Conservation (phyloP, 208 protist species). For the Herpetomonas samuelpessoai region DNA sequence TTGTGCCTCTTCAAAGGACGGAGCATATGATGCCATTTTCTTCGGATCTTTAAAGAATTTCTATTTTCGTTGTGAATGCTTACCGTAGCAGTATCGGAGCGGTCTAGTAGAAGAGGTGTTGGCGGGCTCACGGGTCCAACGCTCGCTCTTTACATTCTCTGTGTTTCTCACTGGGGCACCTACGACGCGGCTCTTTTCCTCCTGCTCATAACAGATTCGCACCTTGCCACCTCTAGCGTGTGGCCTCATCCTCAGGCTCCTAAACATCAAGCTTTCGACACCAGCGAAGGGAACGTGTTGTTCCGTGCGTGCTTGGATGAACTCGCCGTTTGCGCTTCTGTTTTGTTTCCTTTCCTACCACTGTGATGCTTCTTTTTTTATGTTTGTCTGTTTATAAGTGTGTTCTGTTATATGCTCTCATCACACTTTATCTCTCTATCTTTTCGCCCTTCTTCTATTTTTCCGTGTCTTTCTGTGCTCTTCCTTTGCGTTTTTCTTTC, state of each 20-base stretch:
- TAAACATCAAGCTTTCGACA: too few species aligned
- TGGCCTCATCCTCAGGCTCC: background rate
- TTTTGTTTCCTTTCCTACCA: constrained; percentile 8
- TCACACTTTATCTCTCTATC: constrained; percentile 6
- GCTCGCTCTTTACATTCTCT: too few species aligned
- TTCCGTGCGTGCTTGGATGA: constrained; percentile 1
- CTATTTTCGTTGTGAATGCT: too few species aligned
- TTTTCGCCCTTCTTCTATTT: background rate
- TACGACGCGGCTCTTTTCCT: constrained; percentile 5
- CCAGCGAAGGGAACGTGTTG: too few species aligned
- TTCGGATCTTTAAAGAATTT: too few species aligned
- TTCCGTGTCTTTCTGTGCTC: background rate
- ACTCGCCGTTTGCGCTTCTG: background rate
- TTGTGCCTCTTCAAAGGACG: too few species aligned
- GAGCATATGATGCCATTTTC: too few species aligned
- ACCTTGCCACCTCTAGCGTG: background rate
- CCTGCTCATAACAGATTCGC: constrained; percentile 1
- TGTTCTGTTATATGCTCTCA: constrained; percentile 1
- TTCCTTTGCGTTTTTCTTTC: constrained; percentile 7
- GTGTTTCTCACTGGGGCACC: too few species aligned
- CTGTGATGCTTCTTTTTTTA: constrained; percentile 6
- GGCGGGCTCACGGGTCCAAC: too few species aligned
- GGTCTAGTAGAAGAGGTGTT: too few species aligned
- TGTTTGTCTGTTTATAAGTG: constrained; percentile 2
- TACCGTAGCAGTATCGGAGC: too few species aligned